phyloP scores from a whole-genome alignment of 768 basidiomycete species.

The Termitomyces sp. region DNA sequence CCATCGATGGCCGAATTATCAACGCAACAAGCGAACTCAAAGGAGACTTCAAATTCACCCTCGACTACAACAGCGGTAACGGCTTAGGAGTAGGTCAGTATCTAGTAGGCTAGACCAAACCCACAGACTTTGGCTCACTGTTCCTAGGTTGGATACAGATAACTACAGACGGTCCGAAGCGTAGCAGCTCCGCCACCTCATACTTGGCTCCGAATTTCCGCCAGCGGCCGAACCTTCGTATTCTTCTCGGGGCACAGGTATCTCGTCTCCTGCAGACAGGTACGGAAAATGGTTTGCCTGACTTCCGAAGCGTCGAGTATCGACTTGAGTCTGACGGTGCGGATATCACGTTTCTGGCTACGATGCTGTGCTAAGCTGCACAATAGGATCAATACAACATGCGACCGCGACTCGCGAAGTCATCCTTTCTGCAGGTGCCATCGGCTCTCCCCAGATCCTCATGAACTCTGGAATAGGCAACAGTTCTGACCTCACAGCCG shows the following conservation, averaged over 20 bases:
- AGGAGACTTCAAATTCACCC: slow-evolving; percentile 15
- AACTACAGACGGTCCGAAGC: slow-evolving; percentile 15
- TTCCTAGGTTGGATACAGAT: slow-evolving; percentile 16
- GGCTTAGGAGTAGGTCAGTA: slow-evolving; percentile 13
- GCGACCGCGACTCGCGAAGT: slow-evolving; percentile 27
- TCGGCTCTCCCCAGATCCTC: slow-evolving; percentile 26
- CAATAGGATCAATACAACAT: slow-evolving; percentile 3
- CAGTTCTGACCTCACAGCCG: slow-evolving; percentile 6
- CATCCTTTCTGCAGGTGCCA: slow-evolving; percentile 29
- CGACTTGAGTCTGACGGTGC: slow-evolving; percentile 2
- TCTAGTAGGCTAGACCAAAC: neutral
- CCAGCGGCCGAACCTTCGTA: slow-evolving; percentile 18
- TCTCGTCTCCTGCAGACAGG: slow-evolving; percentile 19
- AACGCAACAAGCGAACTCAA: slow-evolving; percentile 19
- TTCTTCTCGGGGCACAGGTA: slow-evolving; percentile 20
- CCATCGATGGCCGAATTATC: slow-evolving; percentile 21
- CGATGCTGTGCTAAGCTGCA: neutral
- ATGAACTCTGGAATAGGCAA: slow-evolving; percentile 30
- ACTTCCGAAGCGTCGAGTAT: slow-evolving; percentile 16
- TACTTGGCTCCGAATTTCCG: slow-evolving; percentile 18
- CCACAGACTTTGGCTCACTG: neutral
- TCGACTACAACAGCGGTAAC: slow-evolving; percentile 18
- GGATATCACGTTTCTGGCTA: neutral
- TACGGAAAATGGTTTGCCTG: neutral
- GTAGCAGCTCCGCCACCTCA: slow-evolving; percentile 21